Evolutionary conservation across 2,329 filamentous ascomycete species (phyloP).

Genomic region (Ciborinia camelliae): DNA sequence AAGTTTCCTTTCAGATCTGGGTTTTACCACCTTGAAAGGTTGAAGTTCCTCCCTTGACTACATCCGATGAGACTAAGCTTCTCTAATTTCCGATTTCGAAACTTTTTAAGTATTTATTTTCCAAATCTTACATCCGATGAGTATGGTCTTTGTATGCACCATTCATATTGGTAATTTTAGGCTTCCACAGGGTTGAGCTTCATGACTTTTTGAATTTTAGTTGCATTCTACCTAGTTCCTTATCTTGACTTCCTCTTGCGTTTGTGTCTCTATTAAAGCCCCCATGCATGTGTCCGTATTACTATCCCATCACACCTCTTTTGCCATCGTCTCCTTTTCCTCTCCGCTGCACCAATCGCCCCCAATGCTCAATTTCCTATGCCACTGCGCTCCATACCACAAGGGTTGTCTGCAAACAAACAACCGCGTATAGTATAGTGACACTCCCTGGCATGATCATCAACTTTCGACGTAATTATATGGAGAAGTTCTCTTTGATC

Average conservation of each 20-base stretch:
- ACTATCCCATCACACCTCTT: not conserved
- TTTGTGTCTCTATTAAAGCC: not conserved
- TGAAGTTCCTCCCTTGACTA: not conserved
- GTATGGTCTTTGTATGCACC: not conserved
- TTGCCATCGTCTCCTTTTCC: not conserved
- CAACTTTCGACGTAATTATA: not conserved
- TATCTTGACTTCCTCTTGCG: not conserved
- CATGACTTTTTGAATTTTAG: no score
- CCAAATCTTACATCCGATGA: not conserved
- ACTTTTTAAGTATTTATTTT: not conserved
- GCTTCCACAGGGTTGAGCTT: not conserved
- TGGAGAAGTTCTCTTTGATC: not conserved
- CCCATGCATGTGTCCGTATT: not conserved
- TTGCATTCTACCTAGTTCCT: not conserved
- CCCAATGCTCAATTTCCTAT: no score
- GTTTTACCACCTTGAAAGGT: not conserved
- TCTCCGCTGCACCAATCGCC: not conserved
- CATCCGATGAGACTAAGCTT: not conserved
- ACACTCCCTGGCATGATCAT: not conserved
- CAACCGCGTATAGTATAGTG: no score
- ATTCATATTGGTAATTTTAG: not conserved
- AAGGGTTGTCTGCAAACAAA: not conserved
- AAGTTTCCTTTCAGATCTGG: not conserved
- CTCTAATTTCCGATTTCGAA: not conserved
- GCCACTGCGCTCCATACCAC: no score